Evolutionary conservation across 306 rosid species (phyloP).

Genomic region (Cotoneaster glaucophyllus): DNA sequence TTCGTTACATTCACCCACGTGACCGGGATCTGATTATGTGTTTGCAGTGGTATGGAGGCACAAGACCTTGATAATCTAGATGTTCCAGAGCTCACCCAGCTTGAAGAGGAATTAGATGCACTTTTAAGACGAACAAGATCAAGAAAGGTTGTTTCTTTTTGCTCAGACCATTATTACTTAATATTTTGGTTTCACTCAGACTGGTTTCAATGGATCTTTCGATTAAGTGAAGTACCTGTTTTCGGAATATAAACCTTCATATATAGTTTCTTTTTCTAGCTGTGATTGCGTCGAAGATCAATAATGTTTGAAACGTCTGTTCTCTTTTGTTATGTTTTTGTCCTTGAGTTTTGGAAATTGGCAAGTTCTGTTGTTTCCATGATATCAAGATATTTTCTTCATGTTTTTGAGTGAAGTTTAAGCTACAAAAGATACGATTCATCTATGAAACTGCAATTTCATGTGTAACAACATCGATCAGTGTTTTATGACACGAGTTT

Average conservation of each 20-base stretch:
- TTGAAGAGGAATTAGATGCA: slow-evolving; percentile 16
- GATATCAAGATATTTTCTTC: not conserved
- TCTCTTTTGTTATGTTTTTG: not conserved
- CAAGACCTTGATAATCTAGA: slow-evolving; percentile 10
- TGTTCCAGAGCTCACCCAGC: slow-evolving; percentile 5
- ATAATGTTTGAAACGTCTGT: not conserved
- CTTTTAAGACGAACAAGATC: slow-evolving; percentile 7
- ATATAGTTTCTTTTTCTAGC: not conserved
- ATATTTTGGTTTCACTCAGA: not conserved
- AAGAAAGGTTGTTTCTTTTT: slow-evolving; percentile 5
- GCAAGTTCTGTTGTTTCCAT: not conserved
- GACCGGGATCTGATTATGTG: not conserved
- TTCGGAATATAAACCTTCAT: not conserved
- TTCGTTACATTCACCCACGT: not conserved
- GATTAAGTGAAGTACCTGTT: not conserved
- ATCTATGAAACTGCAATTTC: not conserved
- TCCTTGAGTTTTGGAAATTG: not conserved
- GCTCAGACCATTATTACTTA: not conserved
- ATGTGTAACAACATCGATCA: not conserved
- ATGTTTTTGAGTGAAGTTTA: not conserved
- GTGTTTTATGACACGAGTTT: not conserved
- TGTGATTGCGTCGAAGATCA: not conserved
- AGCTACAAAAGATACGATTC: not conserved
- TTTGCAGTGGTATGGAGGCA: slow-evolving; percentile 1
- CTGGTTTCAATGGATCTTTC: not conserved